Percentiles rank a stretch among this genome's conserved stretches.
These are phyloP conservation scores for Calocera cornea DNA, from an alignment of 768 basidiomycete species.

Conservation along the genomic window DNA sequence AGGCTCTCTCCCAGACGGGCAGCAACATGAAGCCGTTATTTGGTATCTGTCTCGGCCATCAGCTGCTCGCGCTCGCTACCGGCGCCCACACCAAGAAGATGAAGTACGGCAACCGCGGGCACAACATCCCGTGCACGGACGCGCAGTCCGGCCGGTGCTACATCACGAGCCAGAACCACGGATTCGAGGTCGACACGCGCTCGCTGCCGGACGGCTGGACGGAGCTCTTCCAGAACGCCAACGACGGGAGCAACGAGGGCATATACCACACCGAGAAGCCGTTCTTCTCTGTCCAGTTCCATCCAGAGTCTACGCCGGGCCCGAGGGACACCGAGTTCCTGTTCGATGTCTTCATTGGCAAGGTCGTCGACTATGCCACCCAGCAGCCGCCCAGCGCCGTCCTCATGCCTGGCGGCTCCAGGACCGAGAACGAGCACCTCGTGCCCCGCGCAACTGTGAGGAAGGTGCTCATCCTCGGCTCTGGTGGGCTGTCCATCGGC, in stretches of 20 bases:
- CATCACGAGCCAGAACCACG: constrained; percentile 98
- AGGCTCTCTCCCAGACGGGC: constrained; percentile 56
- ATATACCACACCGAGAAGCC: constrained; percentile 87
- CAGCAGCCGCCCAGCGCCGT: constrained; percentile 21
- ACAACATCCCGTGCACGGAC: constrained; percentile 96
- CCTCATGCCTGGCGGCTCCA: constrained; percentile 42
- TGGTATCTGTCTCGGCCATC: constrained; percentile 97
- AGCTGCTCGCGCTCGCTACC: constrained; percentile 85
- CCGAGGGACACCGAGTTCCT: constrained; percentile 97
- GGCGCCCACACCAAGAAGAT: constrained; percentile 94
- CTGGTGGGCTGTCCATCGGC: constrained; percentile 93
- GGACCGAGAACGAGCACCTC: constrained; percentile 44
- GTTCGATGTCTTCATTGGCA: constrained; percentile 92
- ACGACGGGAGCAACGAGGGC: constrained; percentile 95
- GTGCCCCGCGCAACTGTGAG: constrained; percentile 43
- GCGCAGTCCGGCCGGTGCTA: constrained; percentile 90
- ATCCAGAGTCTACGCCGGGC: constrained; percentile 92
- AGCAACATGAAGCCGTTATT: constrained; percentile 59
- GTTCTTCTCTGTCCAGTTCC: constrained; percentile 98
- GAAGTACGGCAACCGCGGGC: constrained; percentile 99
- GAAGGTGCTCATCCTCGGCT: constrained; percentile 94
- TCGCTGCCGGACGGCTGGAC: constrained; percentile 78
- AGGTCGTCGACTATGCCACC: constrained; percentile 61
- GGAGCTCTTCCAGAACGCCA: constrained; percentile 90
- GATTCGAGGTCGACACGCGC: constrained; percentile 78